These are phyloP conservation scores for Chamaecyparis obtusa DNA, from an alignment of 75 land plant species.

Conservation along the genomic window DNA sequence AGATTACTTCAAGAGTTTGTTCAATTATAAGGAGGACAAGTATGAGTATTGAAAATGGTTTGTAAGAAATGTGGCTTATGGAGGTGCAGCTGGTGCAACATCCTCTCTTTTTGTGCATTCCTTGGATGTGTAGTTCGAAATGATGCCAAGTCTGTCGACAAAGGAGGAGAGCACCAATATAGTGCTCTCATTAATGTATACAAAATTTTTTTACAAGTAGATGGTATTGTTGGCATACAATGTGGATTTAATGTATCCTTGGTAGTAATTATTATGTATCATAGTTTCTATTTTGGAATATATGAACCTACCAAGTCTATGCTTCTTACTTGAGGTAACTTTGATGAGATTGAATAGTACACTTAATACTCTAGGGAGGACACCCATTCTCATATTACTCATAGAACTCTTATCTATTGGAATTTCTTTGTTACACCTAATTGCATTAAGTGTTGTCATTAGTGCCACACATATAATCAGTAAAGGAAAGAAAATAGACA, in stretches of 20 bases:
- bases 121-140: constrained; percentile 37
- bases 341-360: too few species aligned
- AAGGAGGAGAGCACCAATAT: constrained; percentile 39
- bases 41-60: constrained; percentile 64
- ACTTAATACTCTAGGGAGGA: too few species aligned
- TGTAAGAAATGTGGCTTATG: constrained; percentile 48
- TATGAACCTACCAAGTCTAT: too few species aligned
- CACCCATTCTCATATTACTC: too few species aligned
- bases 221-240: constrained; percentile 45
- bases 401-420: too few species aligned
- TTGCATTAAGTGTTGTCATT: too few species aligned
- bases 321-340: too few species aligned
- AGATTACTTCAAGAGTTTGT: constrained; percentile 51
- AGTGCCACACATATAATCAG: too few species aligned
- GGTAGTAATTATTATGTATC: constrained; percentile 38
- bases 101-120: constrained; percentile 20
- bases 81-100: constrained; percentile 50
- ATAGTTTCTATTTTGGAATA: constrained; percentile 45
- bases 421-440: too few species aligned
- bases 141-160: constrained; percentile 46
- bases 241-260: constrained; percentile 37
- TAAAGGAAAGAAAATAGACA: too few species aligned
- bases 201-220: constrained; percentile 27
- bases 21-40: constrained; percentile 55
- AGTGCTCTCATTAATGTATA: constrained; percentile 43